Evolutionary conservation across 2,329 filamentous ascomycete species (phyloP).

Genomic region (Periconia sp.): DNA sequence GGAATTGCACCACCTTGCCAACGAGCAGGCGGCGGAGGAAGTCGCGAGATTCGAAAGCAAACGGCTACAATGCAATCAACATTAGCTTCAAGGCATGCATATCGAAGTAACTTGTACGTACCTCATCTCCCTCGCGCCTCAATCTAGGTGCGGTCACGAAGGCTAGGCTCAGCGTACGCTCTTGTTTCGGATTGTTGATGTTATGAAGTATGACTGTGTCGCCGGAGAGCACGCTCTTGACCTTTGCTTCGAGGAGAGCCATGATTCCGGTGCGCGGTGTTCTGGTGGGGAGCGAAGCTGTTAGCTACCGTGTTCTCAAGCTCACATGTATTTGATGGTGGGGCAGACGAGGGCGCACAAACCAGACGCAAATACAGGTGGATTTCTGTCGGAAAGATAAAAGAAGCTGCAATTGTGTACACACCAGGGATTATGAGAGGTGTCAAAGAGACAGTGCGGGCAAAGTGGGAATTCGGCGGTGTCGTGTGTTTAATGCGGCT

Average conservation of each 20-base stretch:
- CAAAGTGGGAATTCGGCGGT: not conserved
- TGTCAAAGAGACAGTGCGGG: not conserved
- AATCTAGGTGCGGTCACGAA: conserved; percentile 90
- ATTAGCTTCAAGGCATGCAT: not conserved
- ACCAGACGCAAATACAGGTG: not conserved
- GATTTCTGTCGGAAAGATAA: not conserved
- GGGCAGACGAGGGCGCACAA: conserved; percentile 7
- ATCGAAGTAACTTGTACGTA: no score
- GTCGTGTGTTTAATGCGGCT: not conserved
- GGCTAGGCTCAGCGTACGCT: conserved; percentile 87
- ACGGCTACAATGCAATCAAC: conserved; percentile 56
- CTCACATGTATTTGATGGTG: conserved; percentile 5
- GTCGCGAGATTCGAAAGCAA: conserved; percentile 93
- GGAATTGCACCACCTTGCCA: conserved; percentile 86
- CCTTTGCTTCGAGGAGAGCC: conserved; percentile 54
- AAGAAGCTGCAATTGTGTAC: conserved; percentile 5
- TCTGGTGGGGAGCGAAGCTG: conserved; percentile 17
- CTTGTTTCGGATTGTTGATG: conserved; percentile 78
- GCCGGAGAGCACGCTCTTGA: conserved; percentile 93
- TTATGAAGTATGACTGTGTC: conserved; percentile 88
- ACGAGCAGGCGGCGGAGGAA: conserved; percentile 83
- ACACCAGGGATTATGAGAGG: no score
- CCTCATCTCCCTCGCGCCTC: conserved; percentile 87
- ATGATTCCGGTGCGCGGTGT: conserved; percentile 28
- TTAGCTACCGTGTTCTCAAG: conserved; percentile 38